Percentiles rank a stretch among this genome's conserved stretches.
phyloP scores from a whole-genome alignment of 1,284 basidiomycete genomes.

The Termitomyces sp. region DNA sequence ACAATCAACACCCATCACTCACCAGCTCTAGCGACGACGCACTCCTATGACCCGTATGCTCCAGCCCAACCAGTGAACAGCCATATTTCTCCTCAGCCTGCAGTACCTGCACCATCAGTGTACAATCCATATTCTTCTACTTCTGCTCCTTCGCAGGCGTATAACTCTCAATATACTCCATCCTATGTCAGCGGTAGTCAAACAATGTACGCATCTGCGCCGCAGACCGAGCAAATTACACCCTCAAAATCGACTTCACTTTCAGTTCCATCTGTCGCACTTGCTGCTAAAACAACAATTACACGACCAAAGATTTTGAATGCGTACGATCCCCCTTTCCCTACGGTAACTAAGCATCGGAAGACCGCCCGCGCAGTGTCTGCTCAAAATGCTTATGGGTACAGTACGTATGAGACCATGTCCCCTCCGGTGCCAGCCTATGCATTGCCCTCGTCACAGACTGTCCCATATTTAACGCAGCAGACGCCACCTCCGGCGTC shows the following conservation, averaged over 20 bases:
- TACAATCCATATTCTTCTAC: slow-evolving; percentile 12
- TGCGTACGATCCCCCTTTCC: slow-evolving; percentile 78
- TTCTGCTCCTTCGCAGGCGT: slow-evolving; percentile 5
- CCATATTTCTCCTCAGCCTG: slow-evolving; percentile 6
- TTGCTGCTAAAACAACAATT: slow-evolving; percentile 33
- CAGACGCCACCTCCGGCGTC: slow-evolving; percentile 7
- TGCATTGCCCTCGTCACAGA: slow-evolving; percentile 3
- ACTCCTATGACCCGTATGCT: slow-evolving; percentile 8
- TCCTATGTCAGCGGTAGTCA: slow-evolving; percentile 15
- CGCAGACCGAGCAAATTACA: slow-evolving; percentile 10
- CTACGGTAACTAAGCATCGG: slow-evolving; percentile 44
- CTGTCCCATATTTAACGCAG: slow-evolving; percentile 10
- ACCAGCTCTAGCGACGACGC: background rate
- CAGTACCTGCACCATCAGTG: slow-evolving; percentile 3
- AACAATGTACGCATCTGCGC: slow-evolving; percentile 15
- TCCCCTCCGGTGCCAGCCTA: slow-evolving; percentile 12
- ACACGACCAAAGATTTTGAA: slow-evolving; percentile 62
- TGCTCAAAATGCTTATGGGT: slow-evolving; percentile 16
- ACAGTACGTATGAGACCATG: slow-evolving; percentile 16
- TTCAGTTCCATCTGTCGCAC: slow-evolving; percentile 29
- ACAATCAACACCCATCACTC: slow-evolving; percentile 13
- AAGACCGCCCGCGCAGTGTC: slow-evolving; percentile 25
- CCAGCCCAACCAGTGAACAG: slow-evolving; percentile 3
- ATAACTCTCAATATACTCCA: slow-evolving; percentile 16
- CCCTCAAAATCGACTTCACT: slow-evolving; percentile 9